phyloP scores from a whole-genome alignment of 306 rosid species.

The Quercus agrifolia region DNA sequence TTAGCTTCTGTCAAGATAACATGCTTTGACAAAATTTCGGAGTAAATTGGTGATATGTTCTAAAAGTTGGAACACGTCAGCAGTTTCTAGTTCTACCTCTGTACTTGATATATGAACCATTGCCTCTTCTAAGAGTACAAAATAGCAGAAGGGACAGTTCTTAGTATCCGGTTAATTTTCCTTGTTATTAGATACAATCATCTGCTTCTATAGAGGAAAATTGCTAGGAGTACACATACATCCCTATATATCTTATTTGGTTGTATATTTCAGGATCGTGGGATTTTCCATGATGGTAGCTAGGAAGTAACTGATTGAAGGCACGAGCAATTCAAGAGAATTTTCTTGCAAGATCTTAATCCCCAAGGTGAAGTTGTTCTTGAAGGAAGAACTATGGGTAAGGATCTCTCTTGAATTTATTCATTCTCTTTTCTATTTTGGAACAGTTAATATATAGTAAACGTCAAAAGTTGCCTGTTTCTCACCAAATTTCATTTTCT shows the following conservation, averaged over 20 bases:
- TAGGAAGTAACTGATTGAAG: slow-evolving; percentile 69
- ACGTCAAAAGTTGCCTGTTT: background rate
- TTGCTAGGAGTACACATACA: slow-evolving; percentile 7
- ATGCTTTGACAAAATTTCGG: too few species aligned
- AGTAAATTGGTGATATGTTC: too few species aligned
- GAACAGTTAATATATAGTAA: too few species aligned
- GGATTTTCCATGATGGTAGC: slow-evolving; percentile 90
- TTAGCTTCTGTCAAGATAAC: too few species aligned
- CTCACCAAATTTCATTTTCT: background rate
- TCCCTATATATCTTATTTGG: slow-evolving; percentile 21
- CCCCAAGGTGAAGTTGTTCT: slow-evolving; percentile 97
- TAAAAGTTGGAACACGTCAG: too few species aligned
- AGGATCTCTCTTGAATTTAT: slow-evolving; percentile 27
- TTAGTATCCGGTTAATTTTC: background rate
- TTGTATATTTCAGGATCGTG: slow-evolving; percentile 65
- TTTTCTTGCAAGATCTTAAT: slow-evolving; percentile 92
- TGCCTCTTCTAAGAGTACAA: background rate
- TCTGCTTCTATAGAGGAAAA: slow-evolving; percentile 7
- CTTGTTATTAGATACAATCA: background rate
- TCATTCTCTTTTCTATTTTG: background rate
- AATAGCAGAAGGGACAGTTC: background rate
- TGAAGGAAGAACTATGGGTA: slow-evolving; percentile 86
- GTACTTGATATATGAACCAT: too few species aligned
- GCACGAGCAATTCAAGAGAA: slow-evolving; percentile 55
- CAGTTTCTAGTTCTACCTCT: too few species aligned